Base-by-base conservation (phyloP, 352 stramenopile genomes). In the Blastocystis hominis region DNA sequence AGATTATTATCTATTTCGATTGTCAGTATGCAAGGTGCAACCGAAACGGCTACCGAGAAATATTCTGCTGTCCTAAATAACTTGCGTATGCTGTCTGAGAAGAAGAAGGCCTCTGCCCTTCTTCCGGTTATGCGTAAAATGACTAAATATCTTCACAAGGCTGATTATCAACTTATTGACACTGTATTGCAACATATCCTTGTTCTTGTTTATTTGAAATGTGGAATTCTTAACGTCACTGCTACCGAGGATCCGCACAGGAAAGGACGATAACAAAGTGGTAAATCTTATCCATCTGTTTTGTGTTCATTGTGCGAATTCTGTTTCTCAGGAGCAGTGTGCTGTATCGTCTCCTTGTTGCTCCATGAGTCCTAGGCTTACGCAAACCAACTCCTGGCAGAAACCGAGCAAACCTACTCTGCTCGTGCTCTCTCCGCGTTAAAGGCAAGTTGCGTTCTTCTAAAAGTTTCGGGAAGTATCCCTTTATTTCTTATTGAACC, bases 101-200 rank as follows among this genome's bases (percentile, higher is more conserved):
- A 78, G 68, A 78, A 78, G 68, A 78, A 78, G 47, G 42, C 68
- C 10, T 78, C 68, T 36, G 68, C 68, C 47, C 68, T 78, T 38
- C 68, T 78, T 56, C 68, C 68, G 13, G 34, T 78, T 15, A 78
- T 78, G 68, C 68, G 68, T 55, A 78, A 36, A 17, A 78, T 78
- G 68, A 61, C 68, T 10, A 78, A 61, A 44, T 78, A 78, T 36
- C 68, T 78, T 13, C 47, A 78, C 47, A 78, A 78, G 24, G 68
- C 40, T 7, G 68, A 78, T 30, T 40, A 6, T 10, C 5, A 78
- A 61, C 47, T 78, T 20, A 56, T 78, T 7, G 68, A 78, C 10
- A 44, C 47, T n/a, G 59, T 42, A 20, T 15, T 56, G 34, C 10
- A 20, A 15, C 38, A 78, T 78, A 78, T 78, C 68, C 68, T 78